A percentile compares a stretch with the other conserved stretches of the same genome.
phyloP scores from a whole-genome alignment of 169 alveolate genomes.

The Cryptosporidium sp. region DNA sequence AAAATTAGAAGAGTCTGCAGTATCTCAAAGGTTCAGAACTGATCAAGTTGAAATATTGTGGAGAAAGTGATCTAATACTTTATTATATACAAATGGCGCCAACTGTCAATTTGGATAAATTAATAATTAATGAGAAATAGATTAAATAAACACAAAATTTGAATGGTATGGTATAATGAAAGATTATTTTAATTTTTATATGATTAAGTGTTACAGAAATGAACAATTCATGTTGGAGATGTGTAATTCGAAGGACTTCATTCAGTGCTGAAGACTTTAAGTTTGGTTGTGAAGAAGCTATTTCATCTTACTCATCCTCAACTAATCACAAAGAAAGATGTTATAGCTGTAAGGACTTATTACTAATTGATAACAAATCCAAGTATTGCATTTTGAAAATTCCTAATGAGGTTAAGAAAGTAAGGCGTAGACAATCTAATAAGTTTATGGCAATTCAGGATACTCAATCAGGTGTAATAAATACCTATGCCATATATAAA shows the following conservation, averaged over 20 bases:
- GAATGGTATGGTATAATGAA: neutral
- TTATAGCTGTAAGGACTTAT: neutral
- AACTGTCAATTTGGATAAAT: neutral
- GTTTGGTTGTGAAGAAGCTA: neutral
- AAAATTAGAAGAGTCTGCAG: slow-evolving; percentile 84
- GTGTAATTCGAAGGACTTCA: neutral
- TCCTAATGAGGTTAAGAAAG: slow-evolving; percentile 10
- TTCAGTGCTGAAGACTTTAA: neutral
- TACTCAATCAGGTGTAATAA: neutral
- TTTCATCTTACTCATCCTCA: neutral
- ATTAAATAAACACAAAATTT: neutral
- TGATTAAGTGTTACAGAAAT: neutral
- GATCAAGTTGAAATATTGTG: slow-evolving; percentile 93
- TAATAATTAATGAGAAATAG: neutral
- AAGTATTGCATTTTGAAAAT: slow-evolving; percentile 11
- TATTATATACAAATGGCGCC: neutral
- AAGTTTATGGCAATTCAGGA: neutral
- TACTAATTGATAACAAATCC: slow-evolving; percentile 24
- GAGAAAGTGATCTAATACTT: slow-evolving; percentile 80
- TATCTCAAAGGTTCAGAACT: slow-evolving; percentile 92
- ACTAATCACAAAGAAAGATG: neutral
- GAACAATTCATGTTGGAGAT: slow-evolving; percentile 44
- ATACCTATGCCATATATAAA: slow-evolving; percentile 20
- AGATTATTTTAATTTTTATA: neutral
- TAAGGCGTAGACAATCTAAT: slow-evolving; percentile 14